Evolutionary conservation across 768 basidiomycete species (phyloP).

Genomic region (Boletus patriciae): DNA sequence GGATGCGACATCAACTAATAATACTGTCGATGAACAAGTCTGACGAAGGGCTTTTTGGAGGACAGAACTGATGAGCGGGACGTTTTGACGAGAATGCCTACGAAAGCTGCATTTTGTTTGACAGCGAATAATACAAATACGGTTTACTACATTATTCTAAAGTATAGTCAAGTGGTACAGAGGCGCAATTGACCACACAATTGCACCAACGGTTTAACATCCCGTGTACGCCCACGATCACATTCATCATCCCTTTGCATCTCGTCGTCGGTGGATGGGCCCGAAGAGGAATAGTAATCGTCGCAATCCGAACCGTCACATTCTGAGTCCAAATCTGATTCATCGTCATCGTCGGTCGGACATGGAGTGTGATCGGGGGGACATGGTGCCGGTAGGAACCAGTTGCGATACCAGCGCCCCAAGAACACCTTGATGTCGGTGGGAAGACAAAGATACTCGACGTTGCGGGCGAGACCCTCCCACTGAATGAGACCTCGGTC

Average conservation of each 20-base stretch:
- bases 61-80: no score
- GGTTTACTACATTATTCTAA: not conserved
- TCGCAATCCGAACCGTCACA: conserved; percentile 23
- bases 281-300: conserved; percentile 28
- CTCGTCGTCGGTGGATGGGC: conserved; percentile 42
- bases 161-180: conserved; percentile 8
- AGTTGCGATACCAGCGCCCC: conserved; percentile 69
- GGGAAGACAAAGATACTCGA: conserved; percentile 81
- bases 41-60: no score
- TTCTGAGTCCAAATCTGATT: conserved; percentile 35
- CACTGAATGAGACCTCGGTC: conserved; percentile 66
- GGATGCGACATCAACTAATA: not conserved
- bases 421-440: conserved; percentile 76
- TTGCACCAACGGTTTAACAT: conserved; percentile 41
- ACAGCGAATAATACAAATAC: not conserved
- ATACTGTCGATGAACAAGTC: not conserved
- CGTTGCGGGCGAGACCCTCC: conserved; percentile 87
- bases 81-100: not conserved
- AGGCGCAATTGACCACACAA: conserved; percentile 27
- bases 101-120: not conserved
- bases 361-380: conserved; percentile 27
- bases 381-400: conserved; percentile 44
- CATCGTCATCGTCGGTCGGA: conserved; percentile 36
- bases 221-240: conserved; percentile 42
- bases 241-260: conserved; percentile 40